Base-by-base conservation (phyloP, 768 basidiomycete genomes). In the Lactarius hatsudake region DNA sequence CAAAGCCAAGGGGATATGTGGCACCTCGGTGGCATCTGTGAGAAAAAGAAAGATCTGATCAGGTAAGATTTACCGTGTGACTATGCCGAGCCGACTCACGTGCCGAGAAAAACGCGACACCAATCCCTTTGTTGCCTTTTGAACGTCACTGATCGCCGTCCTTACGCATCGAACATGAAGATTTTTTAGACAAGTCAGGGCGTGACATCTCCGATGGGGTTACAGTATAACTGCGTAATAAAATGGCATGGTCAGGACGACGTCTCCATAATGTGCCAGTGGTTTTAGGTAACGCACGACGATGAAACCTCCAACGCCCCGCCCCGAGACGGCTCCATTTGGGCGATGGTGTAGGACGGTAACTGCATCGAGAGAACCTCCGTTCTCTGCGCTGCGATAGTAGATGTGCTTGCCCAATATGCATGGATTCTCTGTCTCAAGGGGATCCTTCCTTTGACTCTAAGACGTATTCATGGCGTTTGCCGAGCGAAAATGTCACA, bases 341-440 rank as follows among this genome's bases (percentile, higher is more conserved):
- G 85, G 83, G 78, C 80, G 64, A 84, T 79, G 59, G 84, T 79
- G 59, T 86, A 85, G 42, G 38, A 66, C 6, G 53, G 66, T 20
- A 56, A 79, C 63, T 86, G 84, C 2, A 85, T 83, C 0, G 83
- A 82, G 43, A 86, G 75, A 12, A 85, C 79, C 56, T 84, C 84
- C 0, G 83, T 85, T 2, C 79, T 84, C 10, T 85, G 77, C 2
- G 83, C 83, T 0, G 81, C 80, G 57, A 81, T 83, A 15, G 84
- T 80, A 8, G 83, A 83, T 8, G 84, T 83, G 63, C 81, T 80
- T 26, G 83, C 71, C 84, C 84, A 84, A 79, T 40, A 85, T 81
- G 67, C 84, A 84, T 0, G 83, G 81, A 73, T n/a, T n/a, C n/a
- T n/a, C n/a, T n/a, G n/a, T n/a, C n/a, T n/a, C n/a, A 28, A 28